These are phyloP conservation scores for Ceratocystis cubensis DNA, from an alignment of 2,329 filamentous ascomycete species.

Conservation along the genomic window DNA sequence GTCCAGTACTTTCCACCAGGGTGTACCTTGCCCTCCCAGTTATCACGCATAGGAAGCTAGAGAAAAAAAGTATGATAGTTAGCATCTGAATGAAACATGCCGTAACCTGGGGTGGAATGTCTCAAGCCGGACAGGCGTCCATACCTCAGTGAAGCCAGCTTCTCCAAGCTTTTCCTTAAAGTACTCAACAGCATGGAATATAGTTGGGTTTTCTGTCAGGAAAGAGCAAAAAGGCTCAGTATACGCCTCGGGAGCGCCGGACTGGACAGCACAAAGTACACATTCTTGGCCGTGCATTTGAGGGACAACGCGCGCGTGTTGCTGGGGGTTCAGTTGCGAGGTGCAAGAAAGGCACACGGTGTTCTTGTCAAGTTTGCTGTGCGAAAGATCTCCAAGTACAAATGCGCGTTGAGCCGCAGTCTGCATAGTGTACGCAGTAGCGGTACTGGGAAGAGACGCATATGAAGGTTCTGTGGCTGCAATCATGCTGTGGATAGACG, in stretches of 20 bases:
- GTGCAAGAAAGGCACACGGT: constrained; percentile 23
- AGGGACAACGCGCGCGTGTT: constrained; percentile 19
- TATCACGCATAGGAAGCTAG: constrained; percentile 63
- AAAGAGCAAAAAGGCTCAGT: constrained; percentile 79
- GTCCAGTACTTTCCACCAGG: constrained; percentile 81
- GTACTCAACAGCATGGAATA: constrained; percentile 78
- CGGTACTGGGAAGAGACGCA: constrained; percentile 4
- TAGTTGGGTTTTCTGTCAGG: constrained; percentile 77
- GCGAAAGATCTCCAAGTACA: constrained; percentile 19
- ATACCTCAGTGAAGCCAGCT: constrained; percentile 59
- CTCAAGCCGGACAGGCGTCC: constrained; percentile 22
- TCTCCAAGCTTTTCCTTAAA: constrained; percentile 60
- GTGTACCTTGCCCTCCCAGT: constrained; percentile 61
- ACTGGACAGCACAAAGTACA: constrained; percentile 30
- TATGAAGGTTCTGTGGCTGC: constrained; percentile 21
- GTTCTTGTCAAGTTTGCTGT: constrained; percentile 2
- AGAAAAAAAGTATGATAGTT: constrained; percentile 16
- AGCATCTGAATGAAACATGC: constrained; percentile 15
- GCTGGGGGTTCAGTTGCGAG: constrained; percentile 20
- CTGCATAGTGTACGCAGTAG: constrained; percentile 1
- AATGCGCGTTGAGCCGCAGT: constrained; percentile 17
- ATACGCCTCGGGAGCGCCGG: constrained; percentile 49
- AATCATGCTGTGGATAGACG: constrained; percentile 7
- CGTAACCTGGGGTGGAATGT: no score
- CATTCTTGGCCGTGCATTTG: constrained; percentile 25